Evolutionary conservation across 805 yeast species (phyloP).

Genomic region (Kuraishia borneana): DNA sequence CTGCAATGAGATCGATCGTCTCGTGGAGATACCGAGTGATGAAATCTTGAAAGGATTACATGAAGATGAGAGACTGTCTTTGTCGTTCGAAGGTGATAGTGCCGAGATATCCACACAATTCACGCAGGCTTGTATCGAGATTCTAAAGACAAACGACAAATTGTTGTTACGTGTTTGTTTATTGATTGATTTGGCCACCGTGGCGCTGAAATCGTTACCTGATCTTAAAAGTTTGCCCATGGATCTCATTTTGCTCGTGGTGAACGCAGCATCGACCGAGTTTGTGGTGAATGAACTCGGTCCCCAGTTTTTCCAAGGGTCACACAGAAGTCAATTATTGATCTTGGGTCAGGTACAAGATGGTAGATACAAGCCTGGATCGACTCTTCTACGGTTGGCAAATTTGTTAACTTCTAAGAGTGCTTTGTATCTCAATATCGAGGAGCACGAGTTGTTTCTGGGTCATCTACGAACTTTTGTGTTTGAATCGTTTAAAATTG

Average conservation of each 20-base stretch:
- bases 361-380: constrained; percentile 21
- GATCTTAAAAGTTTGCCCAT: constrained; percentile 9
- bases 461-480: constrained; percentile 13
- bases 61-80: no score
- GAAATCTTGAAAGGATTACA: no score
- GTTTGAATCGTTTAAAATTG: constrained; percentile 14
- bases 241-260: constrained; percentile 14
- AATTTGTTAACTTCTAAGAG: constrained; percentile 11
- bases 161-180: background rate
- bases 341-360: constrained; percentile 13
- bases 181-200: background rate
- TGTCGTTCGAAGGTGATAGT: no score
- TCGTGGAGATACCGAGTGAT: no score
- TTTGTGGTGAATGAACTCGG: constrained; percentile 12
- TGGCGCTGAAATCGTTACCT: background rate
- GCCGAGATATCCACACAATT: background rate
- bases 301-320: constrained; percentile 8
- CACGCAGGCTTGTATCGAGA: background rate
- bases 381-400: constrained; percentile 16
- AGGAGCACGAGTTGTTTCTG: constrained; percentile 12
- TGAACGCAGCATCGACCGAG: constrained; percentile 9
- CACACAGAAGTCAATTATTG: constrained; percentile 4
- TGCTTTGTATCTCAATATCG: constrained; percentile 8
- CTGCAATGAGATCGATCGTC: no score
- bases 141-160: background rate